Evolutionary conservation across 2,329 filamentous ascomycete species (phyloP).

Genomic region (Botryotinia narcissicola): DNA sequence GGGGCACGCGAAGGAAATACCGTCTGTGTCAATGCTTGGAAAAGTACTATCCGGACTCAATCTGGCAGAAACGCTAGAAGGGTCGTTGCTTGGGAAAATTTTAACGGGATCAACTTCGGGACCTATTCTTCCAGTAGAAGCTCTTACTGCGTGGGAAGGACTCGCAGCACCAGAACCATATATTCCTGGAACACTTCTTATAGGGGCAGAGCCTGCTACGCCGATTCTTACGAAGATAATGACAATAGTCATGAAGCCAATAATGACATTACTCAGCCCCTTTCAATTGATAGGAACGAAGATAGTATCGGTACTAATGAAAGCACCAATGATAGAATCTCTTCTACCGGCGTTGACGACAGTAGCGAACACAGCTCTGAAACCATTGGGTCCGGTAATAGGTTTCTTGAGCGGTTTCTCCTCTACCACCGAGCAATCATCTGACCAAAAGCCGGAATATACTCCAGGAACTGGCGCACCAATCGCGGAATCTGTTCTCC

Average conservation of each 20-base stretch:
- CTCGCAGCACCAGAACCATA: neutral
- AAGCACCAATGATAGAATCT: neutral
- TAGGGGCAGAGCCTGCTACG: neutral
- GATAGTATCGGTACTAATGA: neutral
- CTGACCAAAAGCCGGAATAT: neutral
- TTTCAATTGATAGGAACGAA: neutral
- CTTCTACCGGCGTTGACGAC: neutral
- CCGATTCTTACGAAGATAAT: neutral
- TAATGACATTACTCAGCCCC: neutral
- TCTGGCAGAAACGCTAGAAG: neutral
- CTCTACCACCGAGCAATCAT: neutral
- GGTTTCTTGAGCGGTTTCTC: neutral
- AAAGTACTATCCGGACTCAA: neutral
- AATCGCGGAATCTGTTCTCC: neutral
- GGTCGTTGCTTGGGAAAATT: conserved; percentile 1
- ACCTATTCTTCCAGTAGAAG: neutral
- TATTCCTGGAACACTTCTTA: no score
- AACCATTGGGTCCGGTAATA: neutral
- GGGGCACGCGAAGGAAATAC: no score
- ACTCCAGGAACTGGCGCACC: no score
- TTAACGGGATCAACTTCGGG: neutral
- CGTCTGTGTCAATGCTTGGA: neutral
- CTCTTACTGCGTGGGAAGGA: neutral
- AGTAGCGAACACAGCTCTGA: neutral
- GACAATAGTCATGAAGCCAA: neutral